These are phyloP conservation scores for Yarrowia keelungensis DNA, from an alignment of 805 yeast genomes.

Conservation along the genomic window DNA sequence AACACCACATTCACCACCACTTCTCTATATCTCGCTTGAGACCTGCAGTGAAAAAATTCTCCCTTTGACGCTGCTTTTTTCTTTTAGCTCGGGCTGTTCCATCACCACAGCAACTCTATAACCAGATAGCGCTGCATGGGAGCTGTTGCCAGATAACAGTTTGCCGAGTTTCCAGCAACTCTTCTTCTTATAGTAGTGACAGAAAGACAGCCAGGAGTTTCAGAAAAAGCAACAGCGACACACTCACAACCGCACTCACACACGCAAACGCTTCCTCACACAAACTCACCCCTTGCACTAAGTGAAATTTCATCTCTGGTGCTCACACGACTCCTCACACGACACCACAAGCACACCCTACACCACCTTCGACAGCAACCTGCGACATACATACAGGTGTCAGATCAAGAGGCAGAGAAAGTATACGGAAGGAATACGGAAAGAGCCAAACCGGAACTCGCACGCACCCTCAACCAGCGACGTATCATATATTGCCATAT, in stretches of 20 bases:
- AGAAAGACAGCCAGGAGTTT: background rate
- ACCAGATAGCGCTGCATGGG: constrained; percentile 12
- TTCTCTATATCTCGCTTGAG: constrained; percentile 1
- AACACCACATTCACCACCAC: too few relatives aligned
- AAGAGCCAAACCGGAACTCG: too few relatives aligned
- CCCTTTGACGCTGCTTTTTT: constrained; percentile 5
- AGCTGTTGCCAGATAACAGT: constrained; percentile 37
- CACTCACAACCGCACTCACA: background rate
- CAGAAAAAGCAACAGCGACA: background rate
- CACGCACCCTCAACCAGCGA: too few relatives aligned
- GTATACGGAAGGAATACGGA: background rate
- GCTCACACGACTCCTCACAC: constrained; percentile 13
- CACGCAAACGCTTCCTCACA: background rate
- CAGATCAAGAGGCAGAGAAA: background rate
- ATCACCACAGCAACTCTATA: constrained; percentile 27
- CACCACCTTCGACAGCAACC: constrained; percentile 4
- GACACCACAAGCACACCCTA: background rate
- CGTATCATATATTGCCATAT: too few relatives aligned
- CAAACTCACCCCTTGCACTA: background rate
- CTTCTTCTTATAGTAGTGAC: background rate
- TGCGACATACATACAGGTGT: constrained; percentile 8
- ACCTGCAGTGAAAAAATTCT: constrained; percentile 20
- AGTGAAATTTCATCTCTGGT: background rate
- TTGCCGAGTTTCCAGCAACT: constrained; percentile 10
- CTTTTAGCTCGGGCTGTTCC: background rate